These are phyloP conservation scores for Daldinia sp. DNA, from an alignment of 2,329 filamentous ascomycete species.

Conservation along the genomic window DNA sequence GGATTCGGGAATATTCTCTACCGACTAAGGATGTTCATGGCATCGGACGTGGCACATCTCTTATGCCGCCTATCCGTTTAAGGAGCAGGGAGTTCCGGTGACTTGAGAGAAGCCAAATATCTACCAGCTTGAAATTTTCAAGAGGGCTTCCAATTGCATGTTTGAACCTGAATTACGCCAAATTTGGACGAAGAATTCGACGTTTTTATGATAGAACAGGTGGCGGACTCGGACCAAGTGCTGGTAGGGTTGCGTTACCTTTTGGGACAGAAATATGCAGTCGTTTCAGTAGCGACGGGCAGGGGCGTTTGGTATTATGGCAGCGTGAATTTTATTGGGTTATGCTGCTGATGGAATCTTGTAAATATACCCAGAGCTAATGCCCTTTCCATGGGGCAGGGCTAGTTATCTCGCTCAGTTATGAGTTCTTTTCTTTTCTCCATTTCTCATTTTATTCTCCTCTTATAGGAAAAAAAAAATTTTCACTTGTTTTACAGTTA, in stretches of 20 bases:
- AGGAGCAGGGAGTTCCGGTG: constrained; percentile 21
- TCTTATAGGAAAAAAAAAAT: no score
- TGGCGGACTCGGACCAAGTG: constrained; percentile 50
- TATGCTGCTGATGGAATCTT: constrained; percentile 28
- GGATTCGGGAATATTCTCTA: constrained; percentile 10
- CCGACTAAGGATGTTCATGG: background rate
- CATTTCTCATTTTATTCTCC: background rate
- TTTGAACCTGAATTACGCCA: constrained; percentile 14
- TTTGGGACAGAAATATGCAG: constrained; percentile 39
- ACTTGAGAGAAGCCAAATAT: background rate
- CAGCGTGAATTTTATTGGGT: constrained; percentile 20
- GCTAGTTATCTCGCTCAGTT: constrained; percentile 27
- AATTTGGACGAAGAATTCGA: constrained; percentile 23
- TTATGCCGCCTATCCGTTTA: background rate
- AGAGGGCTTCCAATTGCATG: constrained; percentile 12
- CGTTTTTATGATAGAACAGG: constrained; percentile 42
- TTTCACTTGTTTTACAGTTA: no score
- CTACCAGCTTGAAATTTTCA: background rate
- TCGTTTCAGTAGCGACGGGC: constrained; percentile 41
- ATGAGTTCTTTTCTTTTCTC: constrained; percentile 1
- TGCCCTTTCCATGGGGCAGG: constrained; percentile 16
- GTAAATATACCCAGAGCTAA: constrained; percentile 40
- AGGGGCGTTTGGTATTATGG: constrained; percentile 40
- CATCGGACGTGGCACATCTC: constrained; percentile 3
- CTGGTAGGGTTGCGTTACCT: constrained; percentile 47